phyloP scores from a whole-genome alignment of 1,284 basidiomycete genomes.

The Ceratobasidium theobromae region DNA sequence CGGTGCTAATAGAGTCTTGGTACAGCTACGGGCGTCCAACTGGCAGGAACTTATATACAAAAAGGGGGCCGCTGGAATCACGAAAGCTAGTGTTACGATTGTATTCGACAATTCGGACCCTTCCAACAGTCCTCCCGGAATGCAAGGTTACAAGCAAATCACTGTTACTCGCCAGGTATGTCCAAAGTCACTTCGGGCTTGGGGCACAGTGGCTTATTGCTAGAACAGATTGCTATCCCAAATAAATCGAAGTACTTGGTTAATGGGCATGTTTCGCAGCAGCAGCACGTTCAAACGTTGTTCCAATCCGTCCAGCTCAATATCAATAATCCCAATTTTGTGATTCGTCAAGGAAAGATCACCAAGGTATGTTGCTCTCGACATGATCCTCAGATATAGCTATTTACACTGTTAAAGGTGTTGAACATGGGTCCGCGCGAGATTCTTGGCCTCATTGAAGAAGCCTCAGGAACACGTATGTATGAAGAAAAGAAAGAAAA shows the following conservation, averaged over 20 bases:
- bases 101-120: conserved; percentile 99
- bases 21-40: conserved; percentile 90
- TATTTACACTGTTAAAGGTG: conserved; percentile 57
- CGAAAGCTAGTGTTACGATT: conserved; percentile 97
- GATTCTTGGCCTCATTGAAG: conserved; percentile 98
- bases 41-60: conserved; percentile 98
- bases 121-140: conserved; percentile 81
- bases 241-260: conserved; percentile 96
- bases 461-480: conserved; percentile 98
- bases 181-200: too few relatives aligned
- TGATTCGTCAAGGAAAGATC: conserved; percentile 99
- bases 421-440: conserved; percentile 99
- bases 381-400: not conserved
- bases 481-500: conserved; percentile 99
- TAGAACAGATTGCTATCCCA: conserved; percentile 88
- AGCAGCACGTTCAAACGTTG: conserved; percentile 85
- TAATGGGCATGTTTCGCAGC: conserved; percentile 93
- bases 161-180: conserved; percentile 94
- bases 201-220: too few relatives aligned
- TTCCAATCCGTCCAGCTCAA: conserved; percentile 99
- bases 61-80: conserved; percentile 95
- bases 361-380: conserved; percentile 62
- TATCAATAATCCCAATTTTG: conserved; percentile 99
- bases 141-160: conserved; percentile 83
- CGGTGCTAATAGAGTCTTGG: not conserved